Conservation (phyloP, 805 yeast species). For the Candida pseudofarinosa region DNA sequence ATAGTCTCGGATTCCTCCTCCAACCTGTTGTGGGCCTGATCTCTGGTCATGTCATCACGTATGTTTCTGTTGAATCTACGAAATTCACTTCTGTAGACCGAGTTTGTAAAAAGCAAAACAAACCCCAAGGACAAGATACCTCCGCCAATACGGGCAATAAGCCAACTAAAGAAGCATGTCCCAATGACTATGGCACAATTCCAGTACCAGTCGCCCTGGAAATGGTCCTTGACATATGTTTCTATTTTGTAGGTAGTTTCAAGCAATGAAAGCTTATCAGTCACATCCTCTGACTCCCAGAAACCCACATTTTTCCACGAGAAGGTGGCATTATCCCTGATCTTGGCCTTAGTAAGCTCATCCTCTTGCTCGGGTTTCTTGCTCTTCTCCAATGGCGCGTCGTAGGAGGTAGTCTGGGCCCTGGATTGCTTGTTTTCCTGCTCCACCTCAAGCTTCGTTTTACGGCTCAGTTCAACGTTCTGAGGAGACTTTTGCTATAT, state of each 20-base stretch:
- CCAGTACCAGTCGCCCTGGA: slow-evolving; percentile 69
- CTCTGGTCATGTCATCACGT: slow-evolving; percentile 71
- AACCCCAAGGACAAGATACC: slow-evolving; percentile 61
- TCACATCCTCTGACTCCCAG: slow-evolving; percentile 23
- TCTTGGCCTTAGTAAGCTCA: slow-evolving; percentile 13
- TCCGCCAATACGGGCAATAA: slow-evolving; percentile 56
- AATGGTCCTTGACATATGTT: slow-evolving; percentile 62
- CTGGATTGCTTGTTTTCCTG: slow-evolving; percentile 4
- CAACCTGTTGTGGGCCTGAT: slow-evolving; percentile 57
- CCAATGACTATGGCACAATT: slow-evolving; percentile 63
- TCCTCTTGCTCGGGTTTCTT: not conserved
- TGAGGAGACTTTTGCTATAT: slow-evolving; percentile 3
- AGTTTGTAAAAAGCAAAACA: slow-evolving; percentile 56
- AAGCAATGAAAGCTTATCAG: slow-evolving; percentile 24
- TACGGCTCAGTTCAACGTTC: slow-evolving; percentile 2
- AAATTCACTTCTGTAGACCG: slow-evolving; percentile 69
- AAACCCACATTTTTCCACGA: slow-evolving; percentile 39
- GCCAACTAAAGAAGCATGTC: slow-evolving; percentile 71
- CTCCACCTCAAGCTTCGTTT: slow-evolving; percentile 11
- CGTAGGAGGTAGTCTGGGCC: not conserved
- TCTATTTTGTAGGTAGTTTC: slow-evolving; percentile 38
- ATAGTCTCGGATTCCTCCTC: slow-evolving; percentile 67
- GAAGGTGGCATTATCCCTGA: slow-evolving; percentile 30
- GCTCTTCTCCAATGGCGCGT: slow-evolving; percentile 11
- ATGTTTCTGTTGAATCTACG: slow-evolving; percentile 72